A percentile compares a stretch with the other conserved stretches of the same genome.
Evolutionary conservation across 345 rosid genomes (phyloP).

Genomic region (Schrenkiella parvula): DNA sequence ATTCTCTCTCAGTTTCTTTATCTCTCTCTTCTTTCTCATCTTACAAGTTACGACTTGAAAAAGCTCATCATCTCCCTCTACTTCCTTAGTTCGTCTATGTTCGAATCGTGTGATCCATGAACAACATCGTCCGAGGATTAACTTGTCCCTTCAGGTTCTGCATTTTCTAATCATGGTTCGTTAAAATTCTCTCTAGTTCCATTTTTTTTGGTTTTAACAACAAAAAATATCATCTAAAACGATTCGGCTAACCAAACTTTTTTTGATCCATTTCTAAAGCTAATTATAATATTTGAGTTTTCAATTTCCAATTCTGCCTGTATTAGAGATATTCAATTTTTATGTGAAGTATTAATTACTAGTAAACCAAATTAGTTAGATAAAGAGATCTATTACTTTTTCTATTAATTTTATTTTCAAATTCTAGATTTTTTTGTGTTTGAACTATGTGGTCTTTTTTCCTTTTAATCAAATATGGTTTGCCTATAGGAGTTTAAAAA

Average conservation of each 20-base stretch:
- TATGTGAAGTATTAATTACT: neutral
- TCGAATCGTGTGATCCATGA: conserved; percentile 11
- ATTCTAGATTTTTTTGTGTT: neutral
- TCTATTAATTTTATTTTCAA: neutral
- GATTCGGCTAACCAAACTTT: no score
- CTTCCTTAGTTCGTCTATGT: neutral
- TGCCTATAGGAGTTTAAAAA: neutral
- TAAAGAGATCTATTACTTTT: neutral
- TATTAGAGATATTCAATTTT: neutral
- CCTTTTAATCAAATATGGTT: neutral
- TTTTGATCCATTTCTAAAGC: neutral
- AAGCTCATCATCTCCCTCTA: conserved; percentile 13
- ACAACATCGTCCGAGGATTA: conserved; percentile 5
- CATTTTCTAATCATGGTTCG: neutral
- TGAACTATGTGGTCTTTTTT: neutral
- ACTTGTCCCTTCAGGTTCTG: neutral
- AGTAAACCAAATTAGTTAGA: neutral
- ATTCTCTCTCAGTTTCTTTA: conserved; percentile 7
- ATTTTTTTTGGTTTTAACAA: no score
- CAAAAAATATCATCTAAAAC: no score
- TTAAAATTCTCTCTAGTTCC: neutral
- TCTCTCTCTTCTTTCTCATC: neutral
- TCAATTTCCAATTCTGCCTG: neutral
- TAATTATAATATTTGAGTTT: neutral
- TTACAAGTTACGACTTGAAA: conserved; percentile 13